A percentile compares a stretch with the other conserved stretches of the same genome.
phyloP scores from a whole-genome alignment of 306 rosid species.

The Argentina anserina region DNA sequence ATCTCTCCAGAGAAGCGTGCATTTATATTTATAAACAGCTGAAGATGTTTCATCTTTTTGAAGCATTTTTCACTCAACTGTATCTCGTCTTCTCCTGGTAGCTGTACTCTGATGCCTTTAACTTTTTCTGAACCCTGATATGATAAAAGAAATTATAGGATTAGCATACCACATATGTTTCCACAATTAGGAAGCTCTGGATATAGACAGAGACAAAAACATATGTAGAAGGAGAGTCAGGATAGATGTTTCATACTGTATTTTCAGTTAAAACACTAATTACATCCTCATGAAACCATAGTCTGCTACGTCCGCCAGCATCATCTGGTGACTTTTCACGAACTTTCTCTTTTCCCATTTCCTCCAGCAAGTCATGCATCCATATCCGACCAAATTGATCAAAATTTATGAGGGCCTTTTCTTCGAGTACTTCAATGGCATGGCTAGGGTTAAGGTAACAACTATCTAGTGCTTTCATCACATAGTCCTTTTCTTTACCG shows the following conservation, averaged over 20 bases:
- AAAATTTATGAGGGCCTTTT: background rate
- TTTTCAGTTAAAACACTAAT: background rate
- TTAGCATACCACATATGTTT: too few relatives aligned
- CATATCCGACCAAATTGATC: background rate
- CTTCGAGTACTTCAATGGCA: background rate
- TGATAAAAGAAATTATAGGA: too few relatives aligned
- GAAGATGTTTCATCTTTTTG: constrained; percentile 19
- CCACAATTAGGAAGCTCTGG: background rate
- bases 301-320: constrained; percentile 22
- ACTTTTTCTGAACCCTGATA: background rate
- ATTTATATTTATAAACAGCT: constrained; percentile 12
- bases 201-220: background rate
- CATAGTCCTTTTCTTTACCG: constrained; percentile 14
- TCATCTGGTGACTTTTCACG: background rate
- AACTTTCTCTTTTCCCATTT: constrained; percentile 35
- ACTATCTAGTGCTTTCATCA: constrained; percentile 29
- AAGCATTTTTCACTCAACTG: constrained; percentile 24
- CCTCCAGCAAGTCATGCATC: constrained; percentile 37
- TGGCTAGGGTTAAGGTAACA: constrained; percentile 20
- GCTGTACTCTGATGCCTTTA: background rate
- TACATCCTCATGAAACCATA: constrained; percentile 38
- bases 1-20: background rate
- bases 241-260: background rate
- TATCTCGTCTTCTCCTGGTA: constrained; percentile 6
- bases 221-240: background rate